Evolutionary conservation across 352 stramenopile genomes (phyloP).

Genomic region (Pythium brachiatum): DNA sequence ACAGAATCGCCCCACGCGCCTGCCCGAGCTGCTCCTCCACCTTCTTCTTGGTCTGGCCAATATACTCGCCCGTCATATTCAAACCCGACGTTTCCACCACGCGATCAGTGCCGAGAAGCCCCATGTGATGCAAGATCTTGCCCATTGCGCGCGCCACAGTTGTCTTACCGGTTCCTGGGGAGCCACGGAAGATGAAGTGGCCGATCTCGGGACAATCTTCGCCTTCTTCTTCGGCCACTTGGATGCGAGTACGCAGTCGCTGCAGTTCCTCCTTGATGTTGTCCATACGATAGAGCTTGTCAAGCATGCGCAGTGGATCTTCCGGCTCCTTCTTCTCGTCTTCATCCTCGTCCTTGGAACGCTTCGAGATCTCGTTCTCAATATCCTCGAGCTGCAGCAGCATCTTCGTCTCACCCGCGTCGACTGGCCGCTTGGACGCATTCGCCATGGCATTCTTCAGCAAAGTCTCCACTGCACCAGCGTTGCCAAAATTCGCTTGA

Average conservation of each 20-base stretch:
- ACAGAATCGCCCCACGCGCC: slow-evolving; percentile 90
- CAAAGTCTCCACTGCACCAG: slow-evolving; percentile 81
- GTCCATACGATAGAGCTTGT: slow-evolving; percentile 61
- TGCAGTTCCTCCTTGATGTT: slow-evolving; percentile 52
- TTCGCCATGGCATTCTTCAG: slow-evolving; percentile 75
- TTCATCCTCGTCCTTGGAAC: slow-evolving; percentile 19
- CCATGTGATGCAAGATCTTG: slow-evolving; percentile 92
- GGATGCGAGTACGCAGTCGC: slow-evolving; percentile 55
- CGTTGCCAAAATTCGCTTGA: slow-evolving; percentile 90
- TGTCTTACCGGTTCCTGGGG: slow-evolving; percentile 87
- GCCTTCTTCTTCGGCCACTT: slow-evolving; percentile 67
- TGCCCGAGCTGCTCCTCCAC: slow-evolving; percentile 86
- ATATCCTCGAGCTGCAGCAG: slow-evolving; percentile 52
- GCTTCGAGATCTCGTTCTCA: slow-evolving; percentile 37
- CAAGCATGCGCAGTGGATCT: slow-evolving; percentile 45
- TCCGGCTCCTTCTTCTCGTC: slow-evolving; percentile 9
- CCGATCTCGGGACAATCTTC: slow-evolving; percentile 53
- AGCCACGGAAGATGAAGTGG: slow-evolving; percentile 89
- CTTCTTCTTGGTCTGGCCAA: slow-evolving; percentile 90
- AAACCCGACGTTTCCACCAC: slow-evolving; percentile 88
- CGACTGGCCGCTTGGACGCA: slow-evolving; percentile 46
- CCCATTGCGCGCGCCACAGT: slow-evolving; percentile 91
- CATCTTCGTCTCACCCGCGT: slow-evolving; percentile 33
- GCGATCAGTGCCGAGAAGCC: slow-evolving; percentile 88
- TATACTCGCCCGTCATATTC: slow-evolving; percentile 85